phyloP scores from a whole-genome alignment of 2,329 filamentous ascomycete genomes.

The Trichophyton equinum region DNA sequence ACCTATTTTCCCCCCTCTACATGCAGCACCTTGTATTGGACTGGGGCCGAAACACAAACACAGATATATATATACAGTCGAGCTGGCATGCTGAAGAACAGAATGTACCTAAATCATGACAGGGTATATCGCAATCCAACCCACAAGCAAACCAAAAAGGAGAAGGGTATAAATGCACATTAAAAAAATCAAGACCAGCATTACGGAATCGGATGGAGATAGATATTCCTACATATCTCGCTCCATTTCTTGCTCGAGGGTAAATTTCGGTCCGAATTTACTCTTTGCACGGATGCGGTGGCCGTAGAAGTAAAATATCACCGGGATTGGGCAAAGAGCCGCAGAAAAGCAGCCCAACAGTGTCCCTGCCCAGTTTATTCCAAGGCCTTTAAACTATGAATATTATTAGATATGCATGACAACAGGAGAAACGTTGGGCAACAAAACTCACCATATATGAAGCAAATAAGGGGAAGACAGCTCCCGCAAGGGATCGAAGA shows the following conservation, averaged over 20 bases:
- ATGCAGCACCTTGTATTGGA: neutral
- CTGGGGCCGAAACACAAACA: too few species aligned
- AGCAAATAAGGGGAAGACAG: conserved; percentile 29
- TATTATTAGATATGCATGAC: neutral
- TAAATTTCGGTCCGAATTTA: conserved; percentile 22
- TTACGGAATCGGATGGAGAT: too few species aligned
- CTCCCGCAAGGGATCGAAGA: conserved; percentile 31
- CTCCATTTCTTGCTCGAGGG: conserved; percentile 5
- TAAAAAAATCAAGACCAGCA: neutral
- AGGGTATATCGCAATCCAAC: neutral
- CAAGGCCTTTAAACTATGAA: conserved; percentile 20
- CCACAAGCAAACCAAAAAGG: neutral
- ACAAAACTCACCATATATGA: conserved; percentile 19
- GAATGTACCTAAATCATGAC: neutral
- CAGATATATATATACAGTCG: neutral
- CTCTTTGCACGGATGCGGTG: conserved; percentile 22
- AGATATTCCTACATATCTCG: neutral
- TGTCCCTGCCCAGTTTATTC: conserved; percentile 23
- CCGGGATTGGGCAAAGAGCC: conserved; percentile 20
- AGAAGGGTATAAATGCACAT: neutral
- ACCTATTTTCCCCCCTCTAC: neutral
- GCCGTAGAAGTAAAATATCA: conserved; percentile 22
- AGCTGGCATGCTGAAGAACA: neutral
- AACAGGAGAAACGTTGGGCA: neutral
- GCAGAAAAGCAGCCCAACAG: conserved; percentile 21